Conservation (phyloP, 306 rosid genomes). For the Acacia crassicarpa region DNA sequence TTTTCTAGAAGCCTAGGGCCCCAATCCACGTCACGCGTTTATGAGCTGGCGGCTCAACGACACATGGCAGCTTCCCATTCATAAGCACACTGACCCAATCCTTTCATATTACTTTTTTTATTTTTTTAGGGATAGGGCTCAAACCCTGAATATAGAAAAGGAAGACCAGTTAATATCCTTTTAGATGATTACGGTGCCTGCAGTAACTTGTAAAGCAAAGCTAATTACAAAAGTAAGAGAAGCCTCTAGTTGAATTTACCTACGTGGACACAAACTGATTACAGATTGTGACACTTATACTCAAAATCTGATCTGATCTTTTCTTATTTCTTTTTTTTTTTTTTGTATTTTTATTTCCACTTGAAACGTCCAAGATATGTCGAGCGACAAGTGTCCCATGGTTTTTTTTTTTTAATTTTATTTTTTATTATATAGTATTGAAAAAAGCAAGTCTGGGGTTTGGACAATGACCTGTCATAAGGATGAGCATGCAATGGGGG, state of each 20-base stretch:
- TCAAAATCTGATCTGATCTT: not conserved
- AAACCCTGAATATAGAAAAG: no score
- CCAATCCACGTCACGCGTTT: not conserved
- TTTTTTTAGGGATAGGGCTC: no score
- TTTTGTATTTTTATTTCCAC: not conserved
- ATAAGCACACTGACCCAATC: not conserved
- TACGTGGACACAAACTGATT: constrained; percentile 7
- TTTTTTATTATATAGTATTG: not conserved
- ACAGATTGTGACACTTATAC: not conserved
- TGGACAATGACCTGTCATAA: constrained; percentile 40
- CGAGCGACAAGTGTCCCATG: constrained; percentile 32
- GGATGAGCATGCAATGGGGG: no score
- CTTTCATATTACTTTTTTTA: no score
- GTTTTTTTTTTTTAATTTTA: not conserved
- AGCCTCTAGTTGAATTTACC: not conserved
- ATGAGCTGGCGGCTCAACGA: not conserved
- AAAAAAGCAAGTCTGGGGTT: constrained; percentile 20
- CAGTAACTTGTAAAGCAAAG: no score
- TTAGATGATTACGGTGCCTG: no score
- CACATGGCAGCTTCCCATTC: not conserved
- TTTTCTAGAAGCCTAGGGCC: not conserved
- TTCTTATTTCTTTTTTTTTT: not conserved
- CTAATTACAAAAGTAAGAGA: no score
- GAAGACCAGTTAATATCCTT: no score
- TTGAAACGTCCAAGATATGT: not conserved